A percentile compares a stretch with the other conserved stretches of the same genome.
These are phyloP conservation scores for Entomortierella chlamydospora DNA, from an alignment of 192 early-diverging fungal species.

Conservation along the genomic window DNA sequence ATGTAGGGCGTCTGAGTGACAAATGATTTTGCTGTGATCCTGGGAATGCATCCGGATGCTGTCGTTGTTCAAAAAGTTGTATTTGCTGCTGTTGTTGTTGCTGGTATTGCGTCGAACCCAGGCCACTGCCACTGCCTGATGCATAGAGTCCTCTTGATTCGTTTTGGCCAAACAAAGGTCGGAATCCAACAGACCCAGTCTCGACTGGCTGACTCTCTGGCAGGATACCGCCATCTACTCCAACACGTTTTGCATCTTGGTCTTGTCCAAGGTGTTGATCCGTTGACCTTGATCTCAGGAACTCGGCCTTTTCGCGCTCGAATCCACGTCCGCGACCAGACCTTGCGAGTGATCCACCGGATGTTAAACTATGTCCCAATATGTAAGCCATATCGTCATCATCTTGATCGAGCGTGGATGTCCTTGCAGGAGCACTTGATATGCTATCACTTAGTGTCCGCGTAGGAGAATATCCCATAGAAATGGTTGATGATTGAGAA, in stretches of 20 bases:
- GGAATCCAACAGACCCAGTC: slow-evolving; percentile 26
- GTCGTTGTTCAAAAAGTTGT: neutral
- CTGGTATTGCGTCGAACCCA: neutral
- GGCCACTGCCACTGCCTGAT: no score
- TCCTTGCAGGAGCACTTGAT: neutral
- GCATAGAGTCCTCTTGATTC: slow-evolving; percentile 19
- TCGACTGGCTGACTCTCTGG: slow-evolving; percentile 5
- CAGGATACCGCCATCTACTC: slow-evolving; percentile 2
- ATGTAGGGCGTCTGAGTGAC: slow-evolving; percentile 5
- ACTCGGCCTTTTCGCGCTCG: slow-evolving; percentile 7
- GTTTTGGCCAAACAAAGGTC: slow-evolving; percentile 26
- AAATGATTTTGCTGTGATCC: slow-evolving; percentile 10
- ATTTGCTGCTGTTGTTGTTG: slow-evolving; percentile 17
- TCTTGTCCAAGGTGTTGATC: neutral
- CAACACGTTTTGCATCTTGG: neutral
- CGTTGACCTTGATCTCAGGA: slow-evolving; percentile 10
- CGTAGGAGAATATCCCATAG: neutral
- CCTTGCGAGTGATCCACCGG: slow-evolving; percentile 29
- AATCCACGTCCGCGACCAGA: slow-evolving; percentile 22
- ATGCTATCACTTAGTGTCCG: slow-evolving; percentile 1
- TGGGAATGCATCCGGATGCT: neutral
- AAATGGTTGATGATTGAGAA: neutral
- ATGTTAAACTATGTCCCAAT: slow-evolving; percentile 37
- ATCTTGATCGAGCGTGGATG: slow-evolving; percentile 6
- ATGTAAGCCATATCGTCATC: slow-evolving; percentile 44